These are phyloP conservation scores for Larix kaempferi DNA, from an alignment of 75 land plant species.

Conservation along the genomic window DNA sequence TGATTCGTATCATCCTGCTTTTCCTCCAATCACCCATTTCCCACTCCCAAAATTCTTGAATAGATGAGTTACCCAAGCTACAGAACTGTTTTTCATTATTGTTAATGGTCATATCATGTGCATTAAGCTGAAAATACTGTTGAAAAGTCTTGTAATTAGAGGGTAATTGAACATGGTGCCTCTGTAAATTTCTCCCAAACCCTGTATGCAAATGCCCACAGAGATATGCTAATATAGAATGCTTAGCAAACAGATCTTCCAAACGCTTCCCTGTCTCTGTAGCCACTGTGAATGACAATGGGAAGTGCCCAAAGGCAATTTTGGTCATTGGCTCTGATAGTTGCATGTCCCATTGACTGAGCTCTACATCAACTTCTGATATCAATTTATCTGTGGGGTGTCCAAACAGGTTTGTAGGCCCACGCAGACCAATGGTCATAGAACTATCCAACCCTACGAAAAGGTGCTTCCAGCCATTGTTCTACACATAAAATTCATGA, in stretches of 20 bases:
- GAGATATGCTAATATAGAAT: constrained; percentile 71
- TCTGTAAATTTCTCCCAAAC: constrained; percentile 83
- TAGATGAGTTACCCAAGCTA: constrained; percentile 7
- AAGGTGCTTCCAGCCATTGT: constrained; percentile 61
- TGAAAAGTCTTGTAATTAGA: background rate
- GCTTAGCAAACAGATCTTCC: constrained; percentile 68
- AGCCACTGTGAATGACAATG: constrained; percentile 83
- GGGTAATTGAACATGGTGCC: constrained; percentile 41
- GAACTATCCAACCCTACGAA: constrained; percentile 90
- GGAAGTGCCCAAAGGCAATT: constrained; percentile 92
- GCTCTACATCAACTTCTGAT: constrained; percentile 51
- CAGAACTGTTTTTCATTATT: constrained; percentile 14
- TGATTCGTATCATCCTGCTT: constrained; percentile 67
- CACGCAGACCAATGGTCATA: constrained; percentile 73
- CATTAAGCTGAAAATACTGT: constrained; percentile 40
- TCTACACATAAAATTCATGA: constrained; percentile 27
- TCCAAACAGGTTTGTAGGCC: constrained; percentile 95
- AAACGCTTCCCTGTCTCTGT: constrained; percentile 59
- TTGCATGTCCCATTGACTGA: constrained; percentile 69
- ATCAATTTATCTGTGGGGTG: constrained; percentile 87
- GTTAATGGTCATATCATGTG: constrained; percentile 19
- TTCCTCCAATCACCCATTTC: constrained; percentile 99
- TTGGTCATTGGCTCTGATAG: constrained; percentile 50
- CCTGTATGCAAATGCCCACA: constrained; percentile 92
- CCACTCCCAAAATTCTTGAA: constrained; percentile 97